phyloP scores from a whole-genome alignment of 176 grass and related monocot species.

The Ananas comosus region DNA sequence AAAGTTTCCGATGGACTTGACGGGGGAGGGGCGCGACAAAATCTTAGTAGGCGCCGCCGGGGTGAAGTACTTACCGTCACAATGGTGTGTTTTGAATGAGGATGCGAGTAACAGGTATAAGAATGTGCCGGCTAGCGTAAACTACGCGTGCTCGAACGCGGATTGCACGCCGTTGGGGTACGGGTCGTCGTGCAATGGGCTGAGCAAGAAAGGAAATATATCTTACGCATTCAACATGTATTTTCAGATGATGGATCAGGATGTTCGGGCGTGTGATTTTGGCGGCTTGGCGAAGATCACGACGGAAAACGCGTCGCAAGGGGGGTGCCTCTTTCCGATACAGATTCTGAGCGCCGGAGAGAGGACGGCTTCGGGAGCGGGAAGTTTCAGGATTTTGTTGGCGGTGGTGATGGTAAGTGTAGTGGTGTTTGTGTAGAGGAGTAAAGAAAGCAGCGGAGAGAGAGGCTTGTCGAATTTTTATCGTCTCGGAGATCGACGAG shows the following conservation, averaged over 20 bases:
- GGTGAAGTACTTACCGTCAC: slow-evolving; percentile 51
- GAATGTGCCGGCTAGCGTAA: slow-evolving; percentile 35
- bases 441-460: background rate
- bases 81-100: slow-evolving; percentile 70
- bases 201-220: slow-evolving; percentile 25
- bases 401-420: background rate
- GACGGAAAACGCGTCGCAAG: slow-evolving; percentile 12
- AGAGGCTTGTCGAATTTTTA: background rate
- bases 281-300: slow-evolving; percentile 19
- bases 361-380: background rate
- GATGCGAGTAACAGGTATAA: slow-evolving; percentile 42
- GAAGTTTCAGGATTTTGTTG: background rate
- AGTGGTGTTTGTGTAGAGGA: background rate
- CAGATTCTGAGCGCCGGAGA: slow-evolving; percentile 28
- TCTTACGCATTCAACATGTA: slow-evolving; percentile 30
- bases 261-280: slow-evolving; percentile 19
- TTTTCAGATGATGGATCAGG: slow-evolving; percentile 28
- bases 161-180: slow-evolving; percentile 71
- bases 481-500: too few relatives aligned
- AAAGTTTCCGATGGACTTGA: slow-evolving; percentile 68
- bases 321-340: slow-evolving; percentile 25
- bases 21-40: slow-evolving; percentile 31
- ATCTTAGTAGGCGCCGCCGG: slow-evolving; percentile 43
- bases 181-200: slow-evolving; percentile 30
- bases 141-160: slow-evolving; percentile 55